Evolutionary conservation across 345 rosid genomes (phyloP).

Genomic region (Gossypium raimondii): DNA sequence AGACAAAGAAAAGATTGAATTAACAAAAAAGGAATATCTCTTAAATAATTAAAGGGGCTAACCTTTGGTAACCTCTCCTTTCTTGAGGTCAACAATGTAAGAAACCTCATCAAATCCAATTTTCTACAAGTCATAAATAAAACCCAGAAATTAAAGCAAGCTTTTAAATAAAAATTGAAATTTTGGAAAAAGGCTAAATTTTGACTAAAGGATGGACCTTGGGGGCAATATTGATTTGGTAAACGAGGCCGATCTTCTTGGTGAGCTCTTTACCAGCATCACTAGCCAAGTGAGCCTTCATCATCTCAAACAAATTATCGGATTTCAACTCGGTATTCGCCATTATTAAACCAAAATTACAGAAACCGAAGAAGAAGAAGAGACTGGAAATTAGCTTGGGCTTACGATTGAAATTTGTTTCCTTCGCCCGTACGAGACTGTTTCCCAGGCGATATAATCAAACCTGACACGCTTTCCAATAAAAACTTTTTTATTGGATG

Average conservation of each 20-base stretch:
- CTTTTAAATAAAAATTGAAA: background rate
- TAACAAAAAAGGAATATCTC: background rate
- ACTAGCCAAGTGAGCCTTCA: slow-evolving; percentile 62
- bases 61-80: slow-evolving; percentile 89
- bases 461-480: background rate
- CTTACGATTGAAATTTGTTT: background rate
- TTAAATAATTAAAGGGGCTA: slow-evolving; percentile 12
- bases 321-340: slow-evolving; percentile 61
- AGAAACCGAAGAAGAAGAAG: background rate
- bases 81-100: slow-evolving; percentile 80
- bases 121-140: slow-evolving; percentile 43
- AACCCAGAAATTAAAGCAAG: background rate
- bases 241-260: slow-evolving; percentile 76
- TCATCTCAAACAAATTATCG: slow-evolving; percentile 55
- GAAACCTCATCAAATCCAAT: slow-evolving; percentile 80
- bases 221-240: slow-evolving; percentile 91
- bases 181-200: background rate
- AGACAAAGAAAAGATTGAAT: background rate
- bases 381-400: background rate
- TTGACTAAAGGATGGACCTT: slow-evolving; percentile 36
- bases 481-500: background rate
- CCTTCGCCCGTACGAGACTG: background rate
- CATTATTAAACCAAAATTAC: slow-evolving; percentile 28
- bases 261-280: slow-evolving; percentile 62
- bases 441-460: background rate